Percentiles rank a stretch among this genome's conserved stretches.
Conservation (phyloP, 2,329 filamentous ascomycete genomes). For the Parafenestella ontariensis region DNA sequence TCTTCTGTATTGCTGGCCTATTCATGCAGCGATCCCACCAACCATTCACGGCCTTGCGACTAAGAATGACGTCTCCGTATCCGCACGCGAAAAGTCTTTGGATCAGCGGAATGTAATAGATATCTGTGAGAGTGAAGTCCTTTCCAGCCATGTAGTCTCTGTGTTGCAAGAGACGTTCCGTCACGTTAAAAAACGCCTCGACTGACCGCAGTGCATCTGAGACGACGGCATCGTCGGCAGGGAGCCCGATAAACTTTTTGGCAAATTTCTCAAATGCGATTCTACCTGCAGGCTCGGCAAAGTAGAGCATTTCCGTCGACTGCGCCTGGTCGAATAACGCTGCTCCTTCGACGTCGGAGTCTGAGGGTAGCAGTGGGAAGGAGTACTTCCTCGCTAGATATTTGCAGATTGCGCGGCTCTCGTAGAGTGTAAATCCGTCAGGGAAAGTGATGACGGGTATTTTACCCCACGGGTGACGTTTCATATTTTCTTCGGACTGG, state of each 20-base stretch:
- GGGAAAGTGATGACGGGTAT: slow-evolving; percentile 43
- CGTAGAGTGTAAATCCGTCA: slow-evolving; percentile 52
- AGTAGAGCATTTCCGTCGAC: slow-evolving; percentile 52
- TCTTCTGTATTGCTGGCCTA: slow-evolving; percentile 22
- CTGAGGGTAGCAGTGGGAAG: slow-evolving; percentile 53
- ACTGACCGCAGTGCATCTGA: slow-evolving; percentile 48
- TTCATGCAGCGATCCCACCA: slow-evolving; percentile 27
- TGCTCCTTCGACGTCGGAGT: slow-evolving; percentile 50
- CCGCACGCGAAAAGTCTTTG: slow-evolving; percentile 49
- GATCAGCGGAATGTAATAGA: slow-evolving; percentile 58
- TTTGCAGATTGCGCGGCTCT: slow-evolving; percentile 56
- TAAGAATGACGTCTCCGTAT: slow-evolving; percentile 17
- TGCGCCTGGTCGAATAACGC: slow-evolving; percentile 57
- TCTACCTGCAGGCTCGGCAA: slow-evolving; percentile 53
- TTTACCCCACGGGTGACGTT: slow-evolving; percentile 29
- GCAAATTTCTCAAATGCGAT: slow-evolving; percentile 57
- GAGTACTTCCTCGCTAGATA: slow-evolving; percentile 56
- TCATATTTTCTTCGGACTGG: slow-evolving; percentile 25
- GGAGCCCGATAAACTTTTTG: slow-evolving; percentile 54
- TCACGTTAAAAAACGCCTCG: slow-evolving; percentile 54
- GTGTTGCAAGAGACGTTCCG: slow-evolving; percentile 50
- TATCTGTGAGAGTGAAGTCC: slow-evolving; percentile 54
- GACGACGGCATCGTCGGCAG: slow-evolving; percentile 52
- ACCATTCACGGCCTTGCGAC: slow-evolving; percentile 21
- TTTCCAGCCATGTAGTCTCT: slow-evolving; percentile 56